Conservation (phyloP, 305 asterid species). For the Salvia sclarea region DNA sequence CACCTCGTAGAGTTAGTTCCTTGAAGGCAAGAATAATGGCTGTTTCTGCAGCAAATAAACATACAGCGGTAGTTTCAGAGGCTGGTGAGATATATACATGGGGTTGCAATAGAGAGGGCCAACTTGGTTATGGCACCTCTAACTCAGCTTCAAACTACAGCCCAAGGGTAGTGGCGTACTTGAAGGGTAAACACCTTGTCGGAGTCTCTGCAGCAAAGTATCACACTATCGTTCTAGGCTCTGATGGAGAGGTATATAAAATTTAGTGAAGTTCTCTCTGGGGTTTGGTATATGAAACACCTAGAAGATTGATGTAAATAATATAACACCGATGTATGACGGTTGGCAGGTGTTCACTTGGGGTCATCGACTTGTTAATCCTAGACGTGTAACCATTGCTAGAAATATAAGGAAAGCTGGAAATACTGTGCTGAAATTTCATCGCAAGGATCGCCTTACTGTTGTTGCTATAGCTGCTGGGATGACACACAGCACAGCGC, state of each 20-base stretch:
- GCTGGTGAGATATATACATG: conserved; percentile 93
- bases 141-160: conserved; percentile 93
- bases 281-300: conserved; percentile 12
- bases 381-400: conserved; percentile 74
- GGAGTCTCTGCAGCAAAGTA: conserved; percentile 88
- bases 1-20: conserved; percentile 92
- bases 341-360: conserved; percentile 83
- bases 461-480: conserved; percentile 91
- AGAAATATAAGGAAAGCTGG: conserved; percentile 68
- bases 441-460: conserved; percentile 74
- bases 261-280: conserved; percentile 2
- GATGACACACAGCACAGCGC: conserved; percentile 75
- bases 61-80: conserved; percentile 89
- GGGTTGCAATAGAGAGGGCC: conserved; percentile 99
- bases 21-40: conserved; percentile 75
- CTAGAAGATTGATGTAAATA: conserved; percentile 3
- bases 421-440: conserved; percentile 70
- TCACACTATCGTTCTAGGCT: conserved; percentile 87
- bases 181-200: conserved; percentile 75
- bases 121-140: conserved; percentile 98
- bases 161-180: conserved; percentile 90
- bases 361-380: conserved; percentile 97
- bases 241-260: conserved; percentile 87
- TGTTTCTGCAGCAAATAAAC: conserved; percentile 98
- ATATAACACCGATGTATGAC: conserved; percentile 23